phyloP scores from a whole-genome alignment of 2,329 filamentous ascomycete species.

The Beauveria brongniartii region DNA sequence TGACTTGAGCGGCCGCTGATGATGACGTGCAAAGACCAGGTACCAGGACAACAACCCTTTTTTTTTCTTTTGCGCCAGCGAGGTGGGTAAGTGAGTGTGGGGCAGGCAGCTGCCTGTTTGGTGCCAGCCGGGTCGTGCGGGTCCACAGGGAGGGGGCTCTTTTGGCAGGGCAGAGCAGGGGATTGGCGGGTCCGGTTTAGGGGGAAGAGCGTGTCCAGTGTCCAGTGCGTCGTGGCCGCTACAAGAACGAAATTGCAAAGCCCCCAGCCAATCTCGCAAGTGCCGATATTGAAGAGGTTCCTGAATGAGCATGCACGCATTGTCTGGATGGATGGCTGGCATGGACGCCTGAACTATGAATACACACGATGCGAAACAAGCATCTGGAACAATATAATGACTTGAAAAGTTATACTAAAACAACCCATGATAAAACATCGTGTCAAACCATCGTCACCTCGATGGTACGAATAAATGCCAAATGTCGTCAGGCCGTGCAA shows the following conservation, averaged over 20 bases:
- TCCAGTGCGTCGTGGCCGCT: not conserved
- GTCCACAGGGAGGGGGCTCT: not conserved
- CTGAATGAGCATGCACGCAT: no score
- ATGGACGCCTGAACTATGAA: no score
- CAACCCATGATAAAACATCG: no score
- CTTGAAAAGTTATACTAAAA: not conserved
- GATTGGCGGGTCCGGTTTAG: no score
- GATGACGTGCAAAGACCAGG: not conserved
- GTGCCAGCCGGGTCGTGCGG: not conserved
- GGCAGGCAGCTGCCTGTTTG: constrained; percentile 6
- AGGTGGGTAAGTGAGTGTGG: constrained; percentile 1
- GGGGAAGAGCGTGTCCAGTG: not conserved
- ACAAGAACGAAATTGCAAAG: not conserved
- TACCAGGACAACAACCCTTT: not conserved
- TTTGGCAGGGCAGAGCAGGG: no score
- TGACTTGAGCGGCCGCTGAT: not conserved
- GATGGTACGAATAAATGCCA: not conserved
- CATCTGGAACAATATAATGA: not conserved
- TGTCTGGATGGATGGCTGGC: no score
- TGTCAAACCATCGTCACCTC: not conserved
- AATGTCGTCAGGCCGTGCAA: constrained; percentile 8
- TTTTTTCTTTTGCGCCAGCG: not conserved
- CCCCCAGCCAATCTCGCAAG: not conserved
- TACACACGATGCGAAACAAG: not conserved
- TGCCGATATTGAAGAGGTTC: not conserved